Base-by-base conservation (phyloP, 1,284 basidiomycete genomes). In the Ceratobasidium papillatum region DNA sequence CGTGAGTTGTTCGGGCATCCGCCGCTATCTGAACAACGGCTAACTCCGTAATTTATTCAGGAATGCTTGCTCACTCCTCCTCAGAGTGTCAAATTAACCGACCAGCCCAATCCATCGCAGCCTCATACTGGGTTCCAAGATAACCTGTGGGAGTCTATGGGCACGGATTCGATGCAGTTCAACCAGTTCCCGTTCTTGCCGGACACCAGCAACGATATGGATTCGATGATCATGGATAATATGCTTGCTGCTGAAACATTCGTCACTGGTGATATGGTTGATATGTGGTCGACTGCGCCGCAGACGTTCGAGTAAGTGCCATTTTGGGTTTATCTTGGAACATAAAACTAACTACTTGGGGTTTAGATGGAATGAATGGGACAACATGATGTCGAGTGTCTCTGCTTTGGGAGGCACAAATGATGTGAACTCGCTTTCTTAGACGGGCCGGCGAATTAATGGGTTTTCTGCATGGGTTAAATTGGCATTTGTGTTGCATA, bases 261-360 rank as follows among this genome's bases (percentile, higher is more conserved):
- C 45, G 47, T 58, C n/a, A 69, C 66, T 17, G 66, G 66, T 12
- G 66, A 58, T 43, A 69, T 69, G 66, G 66, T 47, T 19, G 66
- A 58, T 58, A 69, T 69, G 66, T 69, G 66, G 66, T 41, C 66
- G 51, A 69, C 66, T 69, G 66, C 66, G 19, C 66, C 66, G 32
- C 66, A 69, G 34, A 69, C 66, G 2, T 69, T 69, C n/a, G 66
- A 69, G 66, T 69, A n/a, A 56, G 66, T 58, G 5, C 19, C 27
- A 19, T 25, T 69, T 69, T 19, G 19, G 45, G 51, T 14, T 27
- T 52, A 27, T 30, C 49, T 30, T 27, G n/a, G 43, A 34, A 51
- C 17, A 17, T n/a, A 25, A 36, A 2, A 12, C 32, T 34, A 34
- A 25, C 3, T 19, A 4, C 51, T 65, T 32, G 8, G 14, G 9